phyloP scores from a whole-genome alignment of 495 filamentous ascomycete genomes.

The Aspergillus ostianus region DNA sequence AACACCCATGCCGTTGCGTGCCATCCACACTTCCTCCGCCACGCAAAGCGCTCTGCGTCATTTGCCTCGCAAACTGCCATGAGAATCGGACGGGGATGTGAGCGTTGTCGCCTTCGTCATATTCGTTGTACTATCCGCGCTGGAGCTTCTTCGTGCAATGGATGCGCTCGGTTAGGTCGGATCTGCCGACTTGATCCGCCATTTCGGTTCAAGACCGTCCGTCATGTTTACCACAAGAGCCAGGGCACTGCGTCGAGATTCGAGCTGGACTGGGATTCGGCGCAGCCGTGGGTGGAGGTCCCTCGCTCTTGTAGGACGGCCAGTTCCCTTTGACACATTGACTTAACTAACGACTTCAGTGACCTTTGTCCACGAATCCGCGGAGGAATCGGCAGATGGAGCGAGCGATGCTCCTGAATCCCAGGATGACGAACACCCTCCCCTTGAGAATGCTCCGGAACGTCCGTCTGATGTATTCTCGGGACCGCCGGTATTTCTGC shows the following conservation, averaged over 20 bases:
- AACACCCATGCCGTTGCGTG: slow-evolving; percentile 12
- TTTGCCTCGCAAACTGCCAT: slow-evolving; percentile 24
- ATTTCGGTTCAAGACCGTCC: slow-evolving; percentile 38
- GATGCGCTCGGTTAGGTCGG: slow-evolving; percentile 32
- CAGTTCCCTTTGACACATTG: not conserved
- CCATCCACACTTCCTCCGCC: slow-evolving; percentile 4
- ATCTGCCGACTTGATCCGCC: slow-evolving; percentile 36
- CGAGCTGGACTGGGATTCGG: slow-evolving; percentile 34
- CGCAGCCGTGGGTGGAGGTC: slow-evolving; percentile 36
- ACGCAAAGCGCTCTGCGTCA: slow-evolving; percentile 11
- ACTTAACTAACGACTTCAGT: slow-evolving; percentile 17
- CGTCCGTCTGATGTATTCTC: not conserved
- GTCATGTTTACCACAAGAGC: slow-evolving; percentile 38
- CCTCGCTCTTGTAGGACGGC: slow-evolving; percentile 26
- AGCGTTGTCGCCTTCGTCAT: slow-evolving; percentile 42
- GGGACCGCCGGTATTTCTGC: not conserved
- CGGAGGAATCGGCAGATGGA: slow-evolving; percentile 17
- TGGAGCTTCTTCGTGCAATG: slow-evolving; percentile 32
- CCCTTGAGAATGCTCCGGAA: not conserved
- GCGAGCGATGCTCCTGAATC: slow-evolving; percentile 7
- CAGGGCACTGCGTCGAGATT: slow-evolving; percentile 29
- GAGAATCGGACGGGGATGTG: slow-evolving; percentile 42
- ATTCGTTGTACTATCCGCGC: slow-evolving; percentile 34
- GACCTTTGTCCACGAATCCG: slow-evolving; percentile 33
- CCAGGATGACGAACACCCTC: not conserved